These are phyloP conservation scores for Dysphania ambrosioides DNA, from an alignment of 148 eudicot species.

Conservation along the genomic window DNA sequence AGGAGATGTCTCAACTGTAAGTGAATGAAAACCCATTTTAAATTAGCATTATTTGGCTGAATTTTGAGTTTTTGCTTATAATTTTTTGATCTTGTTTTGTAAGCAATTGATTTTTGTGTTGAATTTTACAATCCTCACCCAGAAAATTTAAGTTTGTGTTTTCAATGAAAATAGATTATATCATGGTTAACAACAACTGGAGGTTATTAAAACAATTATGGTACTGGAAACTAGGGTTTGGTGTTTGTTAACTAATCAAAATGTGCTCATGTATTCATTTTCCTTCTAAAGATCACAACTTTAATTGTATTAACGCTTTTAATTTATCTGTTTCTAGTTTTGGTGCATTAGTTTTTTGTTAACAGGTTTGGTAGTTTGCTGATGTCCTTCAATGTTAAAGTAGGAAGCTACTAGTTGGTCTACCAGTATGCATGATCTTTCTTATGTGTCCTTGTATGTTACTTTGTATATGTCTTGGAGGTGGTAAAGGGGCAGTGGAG, in stretches of 20 bases:
- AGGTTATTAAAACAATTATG: not conserved
- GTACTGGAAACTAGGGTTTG: not conserved
- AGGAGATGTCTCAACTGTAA: slow-evolving; percentile 25
- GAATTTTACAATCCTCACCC: not conserved
- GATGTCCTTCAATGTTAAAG: too few species aligned
- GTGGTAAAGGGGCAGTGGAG: not conserved
- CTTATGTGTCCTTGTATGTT: not conserved
- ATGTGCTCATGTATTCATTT: not conserved
- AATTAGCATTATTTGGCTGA: not conserved
- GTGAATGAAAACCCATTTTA: not conserved
- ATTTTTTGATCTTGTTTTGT: not conserved
- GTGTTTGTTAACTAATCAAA: not conserved
- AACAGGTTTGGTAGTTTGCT: not conserved
- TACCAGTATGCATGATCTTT: not conserved
- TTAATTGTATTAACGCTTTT: not conserved
- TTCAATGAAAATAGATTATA: not conserved
- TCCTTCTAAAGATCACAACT: not conserved
- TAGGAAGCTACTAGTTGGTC: too few species aligned
- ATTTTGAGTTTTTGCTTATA: not conserved
- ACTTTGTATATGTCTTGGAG: not conserved
- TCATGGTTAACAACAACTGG: not conserved
- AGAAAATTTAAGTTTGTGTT: not conserved
- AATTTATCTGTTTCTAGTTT: not conserved
- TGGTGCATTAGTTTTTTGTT: not conserved
- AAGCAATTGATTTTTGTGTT: too few species aligned